A percentile compares a stretch with the other conserved stretches of the same genome.
phyloP scores from a whole-genome alignment of 2,329 filamentous ascomycete species.

The Talaromyces sp. region DNA sequence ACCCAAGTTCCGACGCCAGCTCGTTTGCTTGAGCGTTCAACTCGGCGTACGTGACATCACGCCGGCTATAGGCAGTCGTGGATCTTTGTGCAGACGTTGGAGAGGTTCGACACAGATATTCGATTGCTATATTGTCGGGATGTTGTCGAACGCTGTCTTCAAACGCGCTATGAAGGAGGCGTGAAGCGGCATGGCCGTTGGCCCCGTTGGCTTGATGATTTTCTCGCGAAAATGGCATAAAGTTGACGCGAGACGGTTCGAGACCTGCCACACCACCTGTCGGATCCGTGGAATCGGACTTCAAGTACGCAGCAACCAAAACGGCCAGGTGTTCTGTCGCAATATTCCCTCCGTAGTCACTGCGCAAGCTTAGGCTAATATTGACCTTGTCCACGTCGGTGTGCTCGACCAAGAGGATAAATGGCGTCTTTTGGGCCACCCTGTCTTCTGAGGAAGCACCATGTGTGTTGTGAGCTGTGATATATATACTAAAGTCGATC shows the following conservation, averaged over 20 bases:
- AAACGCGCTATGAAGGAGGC: background rate
- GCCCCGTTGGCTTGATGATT: background rate
- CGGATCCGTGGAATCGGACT: background rate
- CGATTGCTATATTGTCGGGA: background rate
- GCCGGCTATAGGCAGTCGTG: background rate
- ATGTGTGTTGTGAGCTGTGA: background rate
- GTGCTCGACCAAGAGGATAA: background rate
- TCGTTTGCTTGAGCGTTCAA: background rate
- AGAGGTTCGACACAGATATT: background rate
- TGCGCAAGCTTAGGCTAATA: constrained; percentile 1
- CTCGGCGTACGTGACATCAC: background rate
- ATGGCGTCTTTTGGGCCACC: background rate
- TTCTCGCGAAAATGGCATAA: background rate
- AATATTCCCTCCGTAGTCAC: background rate
- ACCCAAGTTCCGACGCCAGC: background rate
- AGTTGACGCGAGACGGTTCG: background rate
- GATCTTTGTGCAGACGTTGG: background rate
- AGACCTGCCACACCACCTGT: background rate
- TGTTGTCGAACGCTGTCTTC: background rate
- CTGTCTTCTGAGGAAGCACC: background rate
- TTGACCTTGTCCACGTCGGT: background rate
- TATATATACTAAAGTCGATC: background rate
- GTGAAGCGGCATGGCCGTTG: background rate
- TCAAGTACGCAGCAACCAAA: background rate
- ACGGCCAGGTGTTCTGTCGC: background rate